Evolutionary conservation across 2,329 filamentous ascomycete genomes (phyloP), one percentile per base, ranked within the genome.

Genomic region (Botrytis medusae): DNA sequence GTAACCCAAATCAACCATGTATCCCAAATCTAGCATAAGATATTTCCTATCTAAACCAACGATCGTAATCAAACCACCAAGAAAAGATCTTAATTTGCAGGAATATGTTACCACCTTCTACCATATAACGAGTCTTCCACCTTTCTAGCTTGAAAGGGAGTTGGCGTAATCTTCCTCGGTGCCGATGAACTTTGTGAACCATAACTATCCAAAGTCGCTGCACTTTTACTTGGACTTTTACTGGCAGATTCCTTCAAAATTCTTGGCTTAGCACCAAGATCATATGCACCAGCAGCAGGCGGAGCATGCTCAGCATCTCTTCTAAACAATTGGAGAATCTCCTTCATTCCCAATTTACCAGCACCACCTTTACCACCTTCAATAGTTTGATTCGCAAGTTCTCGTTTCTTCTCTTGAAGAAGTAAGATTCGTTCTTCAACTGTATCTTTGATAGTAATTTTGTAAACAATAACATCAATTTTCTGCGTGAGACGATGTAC

Each of bases 401-500:
- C 90, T 18, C 96, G 90, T 85, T 99, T 99, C 83, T 94, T 94
- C 76, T 97, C 92, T 83, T 99, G 96, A 34, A 99, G 88, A 75
- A 93, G 93, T n/a, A 98, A 85, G 78, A 99, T 99, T 73, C 95
- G 90, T 82, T 95, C 94, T 85, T 99, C 96, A 72, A 99, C 95
- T 0, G 92, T 95, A 77, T 92, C 87, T 77, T 89, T 89, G 75
- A 99, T 91, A 3, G 94, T 97, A 79, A 99, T 89, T 79, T 96
- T 97, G 86, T 97, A 99, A 76, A 99, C 94, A 72, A 95, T 90
- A 48, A 99, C 96, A 80, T 98, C 95, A 59, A 95, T 88, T 1
- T 94, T 98, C 83, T 99, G 96, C 59, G 97, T 98, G 71, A 99
- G 91, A n/a, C 96, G 94, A 81, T 99, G 96, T 40, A 99, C 96